Evolutionary conservation across 2,329 filamentous ascomycete species (phyloP).

Genomic region (Balansia obtecta): DNA sequence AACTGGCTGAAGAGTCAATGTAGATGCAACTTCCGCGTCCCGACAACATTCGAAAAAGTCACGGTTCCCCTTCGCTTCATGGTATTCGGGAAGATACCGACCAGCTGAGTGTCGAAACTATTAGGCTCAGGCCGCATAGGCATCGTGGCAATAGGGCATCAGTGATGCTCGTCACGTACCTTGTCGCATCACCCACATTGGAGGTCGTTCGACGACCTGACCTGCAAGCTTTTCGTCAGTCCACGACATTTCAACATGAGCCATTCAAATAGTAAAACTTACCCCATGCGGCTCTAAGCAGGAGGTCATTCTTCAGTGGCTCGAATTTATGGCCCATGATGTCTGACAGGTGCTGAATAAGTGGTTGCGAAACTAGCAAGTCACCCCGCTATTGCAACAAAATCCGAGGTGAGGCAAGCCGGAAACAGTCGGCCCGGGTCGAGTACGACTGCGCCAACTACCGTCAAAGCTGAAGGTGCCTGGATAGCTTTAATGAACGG

Average conservation of each 20-base stretch:
- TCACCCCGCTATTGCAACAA: background rate
- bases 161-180: slow-evolving; percentile 37
- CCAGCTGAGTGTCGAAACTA: slow-evolving; percentile 49
- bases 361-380: background rate
- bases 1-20: slow-evolving; percentile 85
- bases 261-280: slow-evolving; percentile 12
- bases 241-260: background rate
- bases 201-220: slow-evolving; percentile 80
- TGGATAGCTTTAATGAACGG: too few relatives aligned
- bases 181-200: slow-evolving; percentile 99
- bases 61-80: slow-evolving; percentile 76
- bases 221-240: slow-evolving; percentile 36
- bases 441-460: too few relatives aligned
- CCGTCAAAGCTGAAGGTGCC: too few relatives aligned
- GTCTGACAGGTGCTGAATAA: background rate
- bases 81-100: slow-evolving; percentile 94
- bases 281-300: slow-evolving; percentile 86
- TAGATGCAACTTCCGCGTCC: slow-evolving; percentile 82
- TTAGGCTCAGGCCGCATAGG: background rate
- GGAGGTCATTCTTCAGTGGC: slow-evolving; percentile 82
- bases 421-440: background rate
- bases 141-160: background rate
- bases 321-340: slow-evolving; percentile 62
- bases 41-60: slow-evolving; percentile 99
- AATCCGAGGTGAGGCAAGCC: too few relatives aligned